These are phyloP conservation scores for Fusarium pseudoanthophilum DNA, from an alignment of 2,329 filamentous ascomycete genomes.

Conservation along the genomic window DNA sequence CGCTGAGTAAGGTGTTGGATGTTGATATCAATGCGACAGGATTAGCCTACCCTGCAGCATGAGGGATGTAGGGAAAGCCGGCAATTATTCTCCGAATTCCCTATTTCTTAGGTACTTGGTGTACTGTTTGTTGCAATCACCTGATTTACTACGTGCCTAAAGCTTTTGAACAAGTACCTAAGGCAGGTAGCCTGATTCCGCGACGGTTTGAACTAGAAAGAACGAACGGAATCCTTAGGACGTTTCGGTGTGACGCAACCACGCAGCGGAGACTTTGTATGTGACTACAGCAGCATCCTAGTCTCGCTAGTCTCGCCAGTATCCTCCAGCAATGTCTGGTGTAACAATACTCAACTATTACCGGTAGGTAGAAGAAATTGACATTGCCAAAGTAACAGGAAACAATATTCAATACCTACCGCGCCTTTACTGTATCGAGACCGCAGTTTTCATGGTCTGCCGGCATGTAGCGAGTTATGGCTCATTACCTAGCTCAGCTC, in stretches of 20 bases:
- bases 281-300: not conserved
- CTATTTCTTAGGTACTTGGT: not conserved
- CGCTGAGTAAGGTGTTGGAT: not conserved
- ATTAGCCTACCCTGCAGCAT: not conserved
- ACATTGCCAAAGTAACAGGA: not conserved
- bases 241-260: constrained; percentile 26
- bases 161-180: not conserved
- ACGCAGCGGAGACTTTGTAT: not conserved
- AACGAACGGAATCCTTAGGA: not conserved
- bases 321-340: not conserved
- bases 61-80: not conserved
- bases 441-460: not conserved
- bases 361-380: not conserved
- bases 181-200: not conserved
- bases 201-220: not conserved
- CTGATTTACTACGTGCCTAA: not conserved
- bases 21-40: not conserved
- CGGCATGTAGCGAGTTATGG: not conserved
- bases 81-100: not conserved
- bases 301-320: not conserved
- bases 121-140: not conserved
- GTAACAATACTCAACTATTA: not conserved
- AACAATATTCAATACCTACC: not conserved
- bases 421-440: not conserved
- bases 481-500: not conserved